A percentile compares a stretch with the other conserved stretches of the same genome.
Evolutionary conservation across 306 rosid genomes (phyloP).

Genomic region (Cyclanthera cordifolia): DNA sequence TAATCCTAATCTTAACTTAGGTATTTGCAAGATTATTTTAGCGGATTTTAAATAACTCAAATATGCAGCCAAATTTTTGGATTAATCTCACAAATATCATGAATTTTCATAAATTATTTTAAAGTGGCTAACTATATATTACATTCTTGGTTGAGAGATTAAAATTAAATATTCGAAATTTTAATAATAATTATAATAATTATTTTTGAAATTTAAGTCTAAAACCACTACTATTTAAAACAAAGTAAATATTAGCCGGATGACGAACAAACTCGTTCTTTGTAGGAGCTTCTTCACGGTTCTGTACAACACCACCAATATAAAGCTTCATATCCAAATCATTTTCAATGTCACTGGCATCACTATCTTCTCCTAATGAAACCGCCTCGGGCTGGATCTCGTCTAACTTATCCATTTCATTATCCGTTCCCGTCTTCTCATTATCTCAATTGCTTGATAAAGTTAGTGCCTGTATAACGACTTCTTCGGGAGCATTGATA

Average conservation of each 20-base stretch:
- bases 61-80: no score
- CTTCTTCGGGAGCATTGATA: conserved; percentile 50
- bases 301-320: conserved; percentile 85
- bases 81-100: no score
- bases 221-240: no score
- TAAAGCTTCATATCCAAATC: conserved; percentile 79
- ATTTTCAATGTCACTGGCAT: conserved; percentile 52
- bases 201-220: no score
- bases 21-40: no score
- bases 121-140: no score
- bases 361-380: conserved; percentile 43
- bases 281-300: conserved; percentile 50
- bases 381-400: conserved; percentile 58
- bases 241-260: conserved; percentile 88
- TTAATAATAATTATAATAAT: no score
- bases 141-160: no score
- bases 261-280: conserved; percentile 67
- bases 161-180: no score
- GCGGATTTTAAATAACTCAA: no score
- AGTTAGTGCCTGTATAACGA: conserved; percentile 39
- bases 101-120: no score
- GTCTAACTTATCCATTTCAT: conserved; percentile 45
- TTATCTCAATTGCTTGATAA: conserved; percentile 49
- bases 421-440: conserved; percentile 42
- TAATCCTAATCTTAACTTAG: no score